These are phyloP conservation scores for Huntiella decipiens DNA, from an alignment of 2,329 filamentous ascomycete species.

Conservation along the genomic window DNA sequence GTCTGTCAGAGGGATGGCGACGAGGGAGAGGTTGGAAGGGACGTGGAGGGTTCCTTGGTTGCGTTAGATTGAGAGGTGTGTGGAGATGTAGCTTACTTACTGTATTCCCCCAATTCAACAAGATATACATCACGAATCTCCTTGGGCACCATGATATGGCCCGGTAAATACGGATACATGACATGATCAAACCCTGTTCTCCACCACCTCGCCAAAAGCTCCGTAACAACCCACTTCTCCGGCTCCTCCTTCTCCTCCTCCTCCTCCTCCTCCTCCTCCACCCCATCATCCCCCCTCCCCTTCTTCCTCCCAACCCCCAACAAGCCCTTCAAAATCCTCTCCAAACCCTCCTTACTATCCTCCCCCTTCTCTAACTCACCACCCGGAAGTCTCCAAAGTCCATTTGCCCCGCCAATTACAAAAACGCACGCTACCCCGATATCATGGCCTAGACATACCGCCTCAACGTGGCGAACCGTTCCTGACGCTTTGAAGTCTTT, in stretches of 20 bases:
- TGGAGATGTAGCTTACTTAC: conserved; percentile 29
- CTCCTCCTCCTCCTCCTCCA: conserved; percentile 69
- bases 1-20: conserved; percentile 91
- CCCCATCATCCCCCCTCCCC: conserved; percentile 56
- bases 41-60: conserved; percentile 52
- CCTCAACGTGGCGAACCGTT: too few relatives aligned
- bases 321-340: too few relatives aligned
- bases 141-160: conserved; percentile 89
- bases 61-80: too few relatives aligned
- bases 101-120: conserved; percentile 80
- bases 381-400: too few relatives aligned
- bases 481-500: too few relatives aligned
- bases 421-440: too few relatives aligned
- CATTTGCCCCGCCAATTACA: too few relatives aligned
- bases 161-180: conserved; percentile 97
- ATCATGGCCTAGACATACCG: too few relatives aligned
- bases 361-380: too few relatives aligned
- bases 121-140: conserved; percentile 99
- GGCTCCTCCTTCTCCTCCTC: conserved; percentile 69
- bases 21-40: conserved; percentile 98
- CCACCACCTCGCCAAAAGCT: conserved; percentile 97
- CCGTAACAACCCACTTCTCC: conserved; percentile 79
- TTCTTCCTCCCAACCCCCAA: too few relatives aligned
- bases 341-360: too few relatives aligned
- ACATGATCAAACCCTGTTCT: conserved; percentile 98